A percentile compares a stretch with the other conserved stretches of the same genome.
Conservation (phyloP, 495 filamentous ascomycete species). For the Podospora pseudocomata region DNA sequence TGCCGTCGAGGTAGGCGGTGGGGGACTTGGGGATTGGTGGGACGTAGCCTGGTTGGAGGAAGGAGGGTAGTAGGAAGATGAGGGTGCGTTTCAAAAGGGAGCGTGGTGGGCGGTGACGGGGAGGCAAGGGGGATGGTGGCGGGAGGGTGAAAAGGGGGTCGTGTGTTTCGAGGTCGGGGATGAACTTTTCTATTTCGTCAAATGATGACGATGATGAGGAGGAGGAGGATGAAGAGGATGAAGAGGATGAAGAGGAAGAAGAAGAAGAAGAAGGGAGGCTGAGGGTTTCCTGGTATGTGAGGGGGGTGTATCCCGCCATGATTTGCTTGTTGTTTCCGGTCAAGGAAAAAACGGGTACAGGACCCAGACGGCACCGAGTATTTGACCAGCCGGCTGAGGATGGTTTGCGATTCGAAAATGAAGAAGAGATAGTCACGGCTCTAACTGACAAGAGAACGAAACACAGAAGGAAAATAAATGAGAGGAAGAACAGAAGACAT, state of each 20-base stretch:
- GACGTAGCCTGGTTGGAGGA: conserved; percentile 23
- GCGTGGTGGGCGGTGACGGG: conserved; percentile 7
- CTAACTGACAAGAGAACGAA: neutral
- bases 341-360: neutral
- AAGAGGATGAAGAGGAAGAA: neutral
- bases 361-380: neutral
- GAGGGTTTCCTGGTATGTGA: neutral
- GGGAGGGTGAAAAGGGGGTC: neutral
- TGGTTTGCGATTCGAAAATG: neutral
- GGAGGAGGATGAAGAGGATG: neutral
- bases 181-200: neutral
- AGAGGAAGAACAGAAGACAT: neutral
- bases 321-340: neutral
- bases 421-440: neutral
- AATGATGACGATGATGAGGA: neutral
- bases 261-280: neutral
- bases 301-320: neutral
- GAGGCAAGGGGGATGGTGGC: neutral
- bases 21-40: conserved; percentile 19
- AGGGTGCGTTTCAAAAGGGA: neutral
- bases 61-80: conserved; percentile 3
- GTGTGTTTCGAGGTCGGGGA: neutral
- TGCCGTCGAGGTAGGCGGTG: conserved; percentile 56
- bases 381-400: neutral
- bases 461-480: neutral